Evolutionary conservation across 73 alveolate genomes (phyloP), one percentile per base, ranked within the genome.

Genomic region (Paramecium sonneborni): DNA sequence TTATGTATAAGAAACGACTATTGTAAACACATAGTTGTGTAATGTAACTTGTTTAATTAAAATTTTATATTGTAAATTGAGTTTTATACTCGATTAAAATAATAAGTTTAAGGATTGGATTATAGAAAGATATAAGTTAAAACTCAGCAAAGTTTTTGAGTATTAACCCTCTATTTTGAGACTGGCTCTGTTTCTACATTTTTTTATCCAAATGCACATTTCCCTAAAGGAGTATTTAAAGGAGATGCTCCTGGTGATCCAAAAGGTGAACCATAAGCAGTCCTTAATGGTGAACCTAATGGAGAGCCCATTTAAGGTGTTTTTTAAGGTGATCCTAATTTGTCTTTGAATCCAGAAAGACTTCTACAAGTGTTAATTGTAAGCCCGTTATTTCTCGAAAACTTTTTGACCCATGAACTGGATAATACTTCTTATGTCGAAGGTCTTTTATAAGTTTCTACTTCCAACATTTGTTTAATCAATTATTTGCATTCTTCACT

Each of bases 401-500:
- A 62, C 20, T 32, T 62, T 32, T 62, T 62, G 48, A 62, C 46
- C 84, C 84, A 62, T 12, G 43, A 62, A 62, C 84, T 62, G 18
- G 39, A 9, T 11, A 62, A 44, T 15, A 62, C 11, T 12, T 62
- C 84, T 30, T 43, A 26, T 7, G 84, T 62, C 2, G 84, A 62
- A 6, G 84, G 84, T 26, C 84, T 62, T 62, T 62, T 62, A 44
- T 30, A 62, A 10, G 84, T 62, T 62, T 62, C 84, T 6, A 62
- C 84, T 32, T 62, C 84, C 20, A 62, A 62, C 84, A 62, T 62
- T 28, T 26, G 12, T 62, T 32, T 62, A 43, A 62, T 62, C 6
- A 62, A 30, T 62, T 32, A 30, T 62, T 62, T 62, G 44, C 84
- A 62, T 62, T 62, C 84, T 30, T 62, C 84, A 12, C 84, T 62